Evolutionary conservation across 169 alveolate species (phyloP).

Genomic region (Plasmodium malariae): DNA sequence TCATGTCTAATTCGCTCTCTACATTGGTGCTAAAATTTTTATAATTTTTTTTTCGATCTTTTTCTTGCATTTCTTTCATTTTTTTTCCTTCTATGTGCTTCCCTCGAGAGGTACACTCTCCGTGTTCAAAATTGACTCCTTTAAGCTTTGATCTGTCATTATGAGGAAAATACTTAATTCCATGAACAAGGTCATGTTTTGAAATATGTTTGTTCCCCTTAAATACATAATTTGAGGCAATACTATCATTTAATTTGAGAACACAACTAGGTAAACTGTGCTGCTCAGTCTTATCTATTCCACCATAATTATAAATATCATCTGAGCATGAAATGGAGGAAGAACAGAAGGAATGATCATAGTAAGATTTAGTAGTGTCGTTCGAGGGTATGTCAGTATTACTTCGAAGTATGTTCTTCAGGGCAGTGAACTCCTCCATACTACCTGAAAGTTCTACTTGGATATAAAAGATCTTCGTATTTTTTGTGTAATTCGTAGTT

Average conservation of each 20-base stretch:
- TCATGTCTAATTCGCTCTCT: too few species aligned
- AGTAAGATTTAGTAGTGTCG: not conserved
- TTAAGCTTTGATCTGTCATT: not conserved
- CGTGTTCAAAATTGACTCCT: not conserved
- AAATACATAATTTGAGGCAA: not conserved
- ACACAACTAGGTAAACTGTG: not conserved
- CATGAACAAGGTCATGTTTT: not conserved
- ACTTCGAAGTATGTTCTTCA: slow-evolving; percentile 1
- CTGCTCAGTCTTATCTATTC: not conserved
- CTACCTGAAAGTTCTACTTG: too few species aligned
- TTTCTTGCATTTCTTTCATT: not conserved
- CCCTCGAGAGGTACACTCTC: not conserved
- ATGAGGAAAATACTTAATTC: not conserved
- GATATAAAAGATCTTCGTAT: too few species aligned
- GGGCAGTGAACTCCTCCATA: not conserved
- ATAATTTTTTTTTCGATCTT: not conserved
- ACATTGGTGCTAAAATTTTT: too few species aligned
- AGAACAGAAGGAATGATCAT: not conserved
- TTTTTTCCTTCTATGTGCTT: not conserved
- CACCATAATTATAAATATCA: not conserved
- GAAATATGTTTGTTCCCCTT: not conserved
- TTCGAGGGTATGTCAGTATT: slow-evolving; percentile 5
- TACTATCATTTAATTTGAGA: not conserved
- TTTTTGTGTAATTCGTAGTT: too few species aligned
- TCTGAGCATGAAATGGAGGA: not conserved